These are phyloP conservation scores for Colletotrichum orbiculare DNA, from an alignment of 2,329 filamentous ascomycete genomes.

Conservation along the genomic window DNA sequence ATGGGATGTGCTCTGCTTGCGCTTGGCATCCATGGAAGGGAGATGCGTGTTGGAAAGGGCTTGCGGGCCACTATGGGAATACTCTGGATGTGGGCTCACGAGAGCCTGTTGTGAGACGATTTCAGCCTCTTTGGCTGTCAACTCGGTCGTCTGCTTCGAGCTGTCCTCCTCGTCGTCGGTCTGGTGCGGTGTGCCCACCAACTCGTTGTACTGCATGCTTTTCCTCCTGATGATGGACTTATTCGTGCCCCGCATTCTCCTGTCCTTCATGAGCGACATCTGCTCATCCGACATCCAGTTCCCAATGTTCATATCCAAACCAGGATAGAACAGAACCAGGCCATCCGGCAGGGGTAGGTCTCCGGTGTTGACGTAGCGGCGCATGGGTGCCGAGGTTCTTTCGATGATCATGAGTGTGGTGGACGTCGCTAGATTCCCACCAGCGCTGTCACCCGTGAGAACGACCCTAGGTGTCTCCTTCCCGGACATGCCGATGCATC, in stretches of 20 bases:
- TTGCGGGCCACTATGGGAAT: slow-evolving; percentile 59
- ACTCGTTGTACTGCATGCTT: slow-evolving; percentile 85
- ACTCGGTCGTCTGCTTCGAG: slow-evolving; percentile 43
- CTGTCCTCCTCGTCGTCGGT: slow-evolving; percentile 78
- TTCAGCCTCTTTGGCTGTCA: slow-evolving; percentile 34
- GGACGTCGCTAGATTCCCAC: slow-evolving; percentile 67
- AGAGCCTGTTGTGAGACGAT: slow-evolving; percentile 38
- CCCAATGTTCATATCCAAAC: slow-evolving; percentile 95
- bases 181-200: slow-evolving; percentile 85
- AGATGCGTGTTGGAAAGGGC: slow-evolving; percentile 39
- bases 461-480: slow-evolving; percentile 52
- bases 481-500: slow-evolving; percentile 58
- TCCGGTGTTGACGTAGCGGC: slow-evolving; percentile 65
- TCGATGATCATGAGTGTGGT: slow-evolving; percentile 92
- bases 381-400: slow-evolving; percentile 62
- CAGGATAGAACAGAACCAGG: slow-evolving; percentile 87
- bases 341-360: slow-evolving; percentile 81
- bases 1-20: slow-evolving; percentile 55
- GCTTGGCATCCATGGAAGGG: slow-evolving; percentile 19
- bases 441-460: slow-evolving; percentile 61
- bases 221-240: slow-evolving; percentile 83
- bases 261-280: slow-evolving; percentile 91
- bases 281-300: slow-evolving; percentile 99
- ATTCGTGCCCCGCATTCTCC: slow-evolving; percentile 81
- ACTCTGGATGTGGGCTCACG: slow-evolving; percentile 59